Percentiles rank a stretch among this genome's conserved stretches.
Conservation (phyloP, 1,284 basidiomycete species). For the Thecaphora frezii region DNA sequence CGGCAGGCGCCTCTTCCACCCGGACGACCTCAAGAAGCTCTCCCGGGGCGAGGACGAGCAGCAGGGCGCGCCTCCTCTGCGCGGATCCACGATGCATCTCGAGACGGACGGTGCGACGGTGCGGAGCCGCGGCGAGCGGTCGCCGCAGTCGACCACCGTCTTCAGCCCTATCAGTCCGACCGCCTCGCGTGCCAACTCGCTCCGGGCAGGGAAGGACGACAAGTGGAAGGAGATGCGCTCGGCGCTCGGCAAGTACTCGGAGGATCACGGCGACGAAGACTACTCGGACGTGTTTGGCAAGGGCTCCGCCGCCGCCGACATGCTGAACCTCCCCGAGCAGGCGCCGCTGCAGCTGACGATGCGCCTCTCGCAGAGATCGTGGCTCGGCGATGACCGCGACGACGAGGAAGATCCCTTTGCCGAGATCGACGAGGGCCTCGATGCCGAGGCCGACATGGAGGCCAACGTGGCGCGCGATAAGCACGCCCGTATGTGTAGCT, state of each 20-base stretch:
- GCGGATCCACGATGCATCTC: no score
- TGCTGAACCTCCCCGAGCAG: not conserved
- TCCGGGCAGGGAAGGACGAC: conserved; percentile 30
- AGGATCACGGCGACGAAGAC: conserved; percentile 40
- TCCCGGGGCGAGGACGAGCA: conserved; percentile 2
- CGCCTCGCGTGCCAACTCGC: conserved; percentile 7
- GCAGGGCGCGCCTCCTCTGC: no score
- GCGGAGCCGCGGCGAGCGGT: not conserved
- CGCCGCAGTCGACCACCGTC: not conserved
- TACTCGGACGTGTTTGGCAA: conserved; percentile 47
- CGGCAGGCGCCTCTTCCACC: conserved; percentile 44
- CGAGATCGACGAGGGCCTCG: conserved; percentile 47
- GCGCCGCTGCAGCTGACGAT: conserved; percentile 35
- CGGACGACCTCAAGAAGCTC: conserved; percentile 36
- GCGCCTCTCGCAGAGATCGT: conserved; percentile 45
- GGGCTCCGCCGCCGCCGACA: conserved; percentile 2
- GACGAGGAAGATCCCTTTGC: conserved; percentile 51
- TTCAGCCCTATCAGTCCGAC: conserved; percentile 4
- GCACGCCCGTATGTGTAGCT: conserved; percentile 73
- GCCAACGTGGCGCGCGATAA: conserved; percentile 52
- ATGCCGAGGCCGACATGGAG: conserved; percentile 47
- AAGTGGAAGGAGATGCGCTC: conserved; percentile 42
- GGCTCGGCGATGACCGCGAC: conserved; percentile 39
- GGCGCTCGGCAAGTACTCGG: conserved; percentile 41
- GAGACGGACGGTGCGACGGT: no score